Base-by-base conservation (phyloP, 805 yeast genomes). In the Dipodascus geniculatus region DNA sequence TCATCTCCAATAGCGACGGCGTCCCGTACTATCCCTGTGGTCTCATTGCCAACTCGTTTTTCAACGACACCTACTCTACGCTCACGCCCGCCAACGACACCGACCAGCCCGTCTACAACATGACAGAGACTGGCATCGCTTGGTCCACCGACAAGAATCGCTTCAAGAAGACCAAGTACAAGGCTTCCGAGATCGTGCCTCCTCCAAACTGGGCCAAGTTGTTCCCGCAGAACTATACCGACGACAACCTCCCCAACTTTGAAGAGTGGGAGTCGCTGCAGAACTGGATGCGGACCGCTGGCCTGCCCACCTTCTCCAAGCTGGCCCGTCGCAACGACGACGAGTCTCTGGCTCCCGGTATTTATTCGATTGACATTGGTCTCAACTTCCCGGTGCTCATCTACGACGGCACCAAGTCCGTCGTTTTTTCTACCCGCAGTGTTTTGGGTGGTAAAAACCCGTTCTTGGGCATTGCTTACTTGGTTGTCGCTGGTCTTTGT, bases 201-300 rank as follows among this genome's bases (percentile, higher is more conserved):
- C 99, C 99, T 3, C 96, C 93, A 52, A 87, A 85, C 70, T 91
- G 99, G 99, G 73, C 70, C 44, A 75, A 78, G 58, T 71, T 64
- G 71, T 91, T 69, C 67, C 98, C 98, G 1, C 70, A 89, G 56
- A 97, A 97, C 0, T 91, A 93, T 70, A 87, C 85, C 16, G 82
- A 78, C 35, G 79, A 79, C 3, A 88, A 87, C 66, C 61, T 91
- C 56, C 96, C 95, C 2, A 83, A 86, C 64, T 65, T 91, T 50
- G 75, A 86, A 1, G 65, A 71, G 38, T 82, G 93, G 88, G 91
- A 87, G 65, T 82, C 82, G 59, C 78, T 91, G 61, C 96, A 89
- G 72, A 91, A 89, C 68, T 91, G 99, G 99, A 91, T 91, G 97
- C 80, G 95, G 62, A 89, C 97, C 1, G 96, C 98, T 0, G 96